phyloP scores from a whole-genome alignment of 352 stramenopile genomes.

The Globisporangium spinosum region DNA sequence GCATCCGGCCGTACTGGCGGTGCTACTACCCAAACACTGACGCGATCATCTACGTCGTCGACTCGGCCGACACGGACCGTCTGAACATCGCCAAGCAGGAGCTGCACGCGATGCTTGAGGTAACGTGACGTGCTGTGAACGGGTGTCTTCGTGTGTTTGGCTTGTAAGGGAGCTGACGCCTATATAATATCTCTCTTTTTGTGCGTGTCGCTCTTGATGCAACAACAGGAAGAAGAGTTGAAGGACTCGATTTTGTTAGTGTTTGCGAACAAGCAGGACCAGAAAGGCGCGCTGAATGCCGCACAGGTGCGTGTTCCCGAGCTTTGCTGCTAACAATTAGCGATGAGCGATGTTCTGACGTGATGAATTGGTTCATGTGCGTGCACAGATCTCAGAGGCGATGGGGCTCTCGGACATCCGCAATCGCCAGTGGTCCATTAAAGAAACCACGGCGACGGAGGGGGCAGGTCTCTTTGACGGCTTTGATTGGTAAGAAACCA shows the following conservation, averaged over 20 bases:
- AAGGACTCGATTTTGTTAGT: constrained; percentile 98
- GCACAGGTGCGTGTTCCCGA: constrained; percentile 52
- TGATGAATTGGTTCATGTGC: not conserved
- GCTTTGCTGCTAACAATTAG: not conserved
- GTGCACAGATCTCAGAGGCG: constrained; percentile 94
- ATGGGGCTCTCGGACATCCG: constrained; percentile 97
- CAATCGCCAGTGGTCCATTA: constrained; percentile 99
- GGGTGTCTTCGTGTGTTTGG: not conserved
- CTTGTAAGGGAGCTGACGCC: not conserved
- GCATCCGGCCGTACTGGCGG: constrained; percentile 98
- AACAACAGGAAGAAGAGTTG: constrained; percentile 95
- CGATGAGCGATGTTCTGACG: not conserved
- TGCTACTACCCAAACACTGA: constrained; percentile 99
- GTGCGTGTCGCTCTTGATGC: constrained; percentile 4
- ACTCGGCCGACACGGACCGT: constrained; percentile 95
- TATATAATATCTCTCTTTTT: not conserved
- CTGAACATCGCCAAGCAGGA: constrained; percentile 98
- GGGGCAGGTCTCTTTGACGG: constrained; percentile 98
- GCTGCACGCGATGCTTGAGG: constrained; percentile 96
- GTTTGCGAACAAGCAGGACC: constrained; percentile 99
- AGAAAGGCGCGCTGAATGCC: constrained; percentile 91
- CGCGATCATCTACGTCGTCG: constrained; percentile 95
- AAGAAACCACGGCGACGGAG: constrained; percentile 97
- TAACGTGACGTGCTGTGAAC: constrained; percentile 13
- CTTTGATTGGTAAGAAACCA: constrained; percentile 93